Evolutionary conservation across 129 eudicot species (phyloP).

Genomic region (Flaveria sonorensis): DNA sequence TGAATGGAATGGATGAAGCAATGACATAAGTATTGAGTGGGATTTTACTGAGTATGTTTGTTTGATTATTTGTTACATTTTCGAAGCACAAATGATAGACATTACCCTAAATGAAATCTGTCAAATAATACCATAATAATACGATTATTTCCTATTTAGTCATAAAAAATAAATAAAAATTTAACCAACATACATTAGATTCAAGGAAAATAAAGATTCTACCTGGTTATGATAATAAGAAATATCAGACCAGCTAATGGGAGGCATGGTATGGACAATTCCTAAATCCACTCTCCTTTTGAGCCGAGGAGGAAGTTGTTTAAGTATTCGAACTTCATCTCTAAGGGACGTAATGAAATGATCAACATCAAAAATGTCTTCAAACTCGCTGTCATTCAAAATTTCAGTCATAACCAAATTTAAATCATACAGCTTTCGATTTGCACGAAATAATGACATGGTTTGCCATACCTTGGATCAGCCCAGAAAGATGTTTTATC

Average conservation of each 20-base stretch:
- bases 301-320: slow-evolving; percentile 84
- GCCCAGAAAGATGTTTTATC: slow-evolving; percentile 98
- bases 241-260: slow-evolving; percentile 96
- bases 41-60: too few species aligned
- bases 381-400: slow-evolving; percentile 68
- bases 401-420: neutral
- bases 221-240: slow-evolving; percentile 92
- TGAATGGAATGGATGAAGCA: neutral
- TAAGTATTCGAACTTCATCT: slow-evolving; percentile 87
- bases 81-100: neutral
- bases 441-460: neutral
- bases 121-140: neutral
- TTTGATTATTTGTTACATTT: neutral
- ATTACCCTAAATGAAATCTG: neutral
- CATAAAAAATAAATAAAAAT: too few species aligned
- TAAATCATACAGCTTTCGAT: slow-evolving; percentile 7
- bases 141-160: neutral
- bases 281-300: slow-evolving; percentile 80
- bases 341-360: slow-evolving; percentile 88
- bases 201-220: slow-evolving; percentile 6
- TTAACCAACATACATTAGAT: neutral
- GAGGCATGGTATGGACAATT: slow-evolving; percentile 68
- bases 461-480: slow-evolving; percentile 69
- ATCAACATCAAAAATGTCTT: slow-evolving; percentile 90
- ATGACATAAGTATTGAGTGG: too few species aligned